Base-by-base conservation (phyloP, 169 alveolate genomes). In the Plasmodium coatneyi region DNA sequence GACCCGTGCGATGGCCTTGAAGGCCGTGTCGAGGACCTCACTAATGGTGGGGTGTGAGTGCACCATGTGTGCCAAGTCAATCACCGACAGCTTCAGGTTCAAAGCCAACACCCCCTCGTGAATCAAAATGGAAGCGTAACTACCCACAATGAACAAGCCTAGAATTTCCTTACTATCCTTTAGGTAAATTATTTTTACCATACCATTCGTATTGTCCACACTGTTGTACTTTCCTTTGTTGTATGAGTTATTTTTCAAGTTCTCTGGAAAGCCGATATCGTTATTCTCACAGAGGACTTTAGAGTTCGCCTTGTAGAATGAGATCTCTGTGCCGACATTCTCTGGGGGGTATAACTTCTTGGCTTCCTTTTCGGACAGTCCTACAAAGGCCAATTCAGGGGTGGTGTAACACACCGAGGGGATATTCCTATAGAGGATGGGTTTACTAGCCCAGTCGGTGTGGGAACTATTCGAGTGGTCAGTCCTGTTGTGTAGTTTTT, bases 21-120 rank as follows among this genome's bases (percentile, higher is more conserved):
- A 95, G 14, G 96, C 95, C 19, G 95, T 93, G 32, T 93, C 96
- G 12, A 95, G 81, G 6, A 94, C 94, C 60, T 95, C 97, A 46
- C 95, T 92, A 54, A 95, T 92, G 14, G 97, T 95, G n/a, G 97
- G 97, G 80, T 95, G 97, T 14, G 97, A 93, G 83, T 95, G 97
- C 3, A 92, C 93, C 89, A 79, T 93, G 34, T 80, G 71, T 2
- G 97, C 95, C 28, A 95, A 80, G 70, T 91, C 84, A n/a, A 39
- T 19, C 3, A 83, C 95, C 30, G 97, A 7, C n/a, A 71, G 22
- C 34, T 43, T 76, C 16, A 83, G 6, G 14, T 94, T 93, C 41
- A 95, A 81, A 12, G 97, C 97, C 22, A 92, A 71, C n/a, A 95
- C 93, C 36, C 95, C 95, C 84, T 95, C 96, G 80, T 95, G 97